Evolutionary conservation across 495 filamentous ascomycete genomes (phyloP).

Genomic region (Neurospora sp.): DNA sequence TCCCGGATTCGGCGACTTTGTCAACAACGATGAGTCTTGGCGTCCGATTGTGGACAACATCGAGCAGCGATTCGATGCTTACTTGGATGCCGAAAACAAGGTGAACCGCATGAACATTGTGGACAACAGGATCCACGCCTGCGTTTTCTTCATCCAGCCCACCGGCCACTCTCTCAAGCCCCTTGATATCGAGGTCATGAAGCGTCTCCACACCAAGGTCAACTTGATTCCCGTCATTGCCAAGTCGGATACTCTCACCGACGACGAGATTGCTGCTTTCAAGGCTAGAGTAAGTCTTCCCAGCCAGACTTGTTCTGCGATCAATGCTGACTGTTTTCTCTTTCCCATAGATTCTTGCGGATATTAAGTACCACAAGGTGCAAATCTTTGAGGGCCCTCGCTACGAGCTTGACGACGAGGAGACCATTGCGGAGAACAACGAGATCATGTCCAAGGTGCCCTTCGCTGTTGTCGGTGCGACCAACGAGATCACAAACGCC

Average conservation of each 20-base stretch:
- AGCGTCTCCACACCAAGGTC: constrained; percentile 97
- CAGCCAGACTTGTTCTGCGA: not conserved
- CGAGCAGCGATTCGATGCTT: constrained; percentile 95
- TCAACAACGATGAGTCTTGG: constrained; percentile 99
- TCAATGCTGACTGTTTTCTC: constrained; percentile 8
- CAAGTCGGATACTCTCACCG: constrained; percentile 95
- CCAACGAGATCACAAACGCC: constrained; percentile 76
- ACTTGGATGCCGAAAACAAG: constrained; percentile 98
- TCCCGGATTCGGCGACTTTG: constrained; percentile 96
- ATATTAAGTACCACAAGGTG: constrained; percentile 92
- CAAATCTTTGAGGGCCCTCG: constrained; percentile 98
- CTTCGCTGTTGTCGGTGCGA: constrained; percentile 95
- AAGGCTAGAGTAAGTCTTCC: constrained; percentile 73
- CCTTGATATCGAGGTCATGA: constrained; percentile 98
- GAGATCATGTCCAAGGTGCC: constrained; percentile 99
- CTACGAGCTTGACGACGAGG: constrained; percentile 97
- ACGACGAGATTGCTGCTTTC: constrained; percentile 88
- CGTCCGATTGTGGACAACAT: constrained; percentile 98
- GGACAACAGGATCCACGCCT: constrained; percentile 96
- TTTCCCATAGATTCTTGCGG: constrained; percentile 71
- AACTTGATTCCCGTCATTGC: constrained; percentile 99
- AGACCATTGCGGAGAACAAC: constrained; percentile 98
- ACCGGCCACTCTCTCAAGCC: constrained; percentile 99
- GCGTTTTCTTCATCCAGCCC: constrained; percentile 98
- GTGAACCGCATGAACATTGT: constrained; percentile 99